Percentiles rank a stretch among this genome's conserved stretches.
Evolutionary conservation across 768 basidiomycete species (phyloP).

Genomic region (Mycena latifolia): DNA sequence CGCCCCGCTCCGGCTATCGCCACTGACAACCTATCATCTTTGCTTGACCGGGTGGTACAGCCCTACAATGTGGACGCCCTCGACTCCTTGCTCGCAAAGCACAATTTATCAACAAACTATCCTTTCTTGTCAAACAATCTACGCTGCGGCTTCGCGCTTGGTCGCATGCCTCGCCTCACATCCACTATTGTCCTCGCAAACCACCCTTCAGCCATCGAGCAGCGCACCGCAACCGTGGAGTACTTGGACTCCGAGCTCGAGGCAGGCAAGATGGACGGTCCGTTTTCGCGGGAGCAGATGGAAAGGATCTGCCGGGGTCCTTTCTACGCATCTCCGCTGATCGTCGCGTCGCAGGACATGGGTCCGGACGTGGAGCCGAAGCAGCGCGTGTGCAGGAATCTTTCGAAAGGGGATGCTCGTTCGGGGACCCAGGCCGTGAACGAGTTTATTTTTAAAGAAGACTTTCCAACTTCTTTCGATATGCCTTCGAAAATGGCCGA

Average conservation of each 20-base stretch:
- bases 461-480: neutral
- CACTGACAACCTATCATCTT: neutral
- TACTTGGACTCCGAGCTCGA: conserved; percentile 2
- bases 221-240: neutral
- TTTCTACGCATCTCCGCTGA: too few relatives aligned
- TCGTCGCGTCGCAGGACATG: too few relatives aligned
- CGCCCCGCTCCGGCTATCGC: neutral
- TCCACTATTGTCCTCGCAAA: neutral
- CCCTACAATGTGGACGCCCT: neutral
- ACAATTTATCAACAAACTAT: neutral
- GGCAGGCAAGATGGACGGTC: neutral
- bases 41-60: neutral
- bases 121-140: neutral
- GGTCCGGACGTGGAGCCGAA: too few relatives aligned
- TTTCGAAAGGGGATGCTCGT: neutral
- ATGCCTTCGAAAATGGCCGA: neutral
- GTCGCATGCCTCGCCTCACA: neutral
- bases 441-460: neutral
- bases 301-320: too few relatives aligned
- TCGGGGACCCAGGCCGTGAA: neutral
- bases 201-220: neutral
- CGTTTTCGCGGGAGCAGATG: neutral
- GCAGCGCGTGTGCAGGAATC: neutral
- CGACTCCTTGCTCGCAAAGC: neutral
- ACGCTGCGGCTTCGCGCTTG: neutral